A percentile compares a stretch with the other conserved stretches of the same genome.
These are phyloP conservation scores for Boletus bicolor DNA, from an alignment of 768 basidiomycete genomes.

Conservation along the genomic window DNA sequence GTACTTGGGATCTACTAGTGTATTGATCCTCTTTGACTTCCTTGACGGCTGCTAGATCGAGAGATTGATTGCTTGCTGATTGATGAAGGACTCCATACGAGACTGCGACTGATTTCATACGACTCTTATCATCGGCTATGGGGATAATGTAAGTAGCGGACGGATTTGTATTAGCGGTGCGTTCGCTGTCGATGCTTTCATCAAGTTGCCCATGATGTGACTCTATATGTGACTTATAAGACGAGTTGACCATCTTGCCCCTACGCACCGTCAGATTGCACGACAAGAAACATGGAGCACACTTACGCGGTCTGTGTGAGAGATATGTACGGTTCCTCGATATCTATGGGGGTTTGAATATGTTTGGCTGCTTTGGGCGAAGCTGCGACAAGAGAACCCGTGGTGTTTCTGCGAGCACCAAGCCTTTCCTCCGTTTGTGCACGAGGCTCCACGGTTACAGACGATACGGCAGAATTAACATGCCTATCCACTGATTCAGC, in stretches of 20 bases:
- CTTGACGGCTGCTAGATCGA: not conserved
- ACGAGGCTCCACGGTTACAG: not conserved
- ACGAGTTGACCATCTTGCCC: not conserved
- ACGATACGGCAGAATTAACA: not conserved
- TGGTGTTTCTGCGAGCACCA: not conserved
- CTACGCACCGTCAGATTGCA: conserved; percentile 2
- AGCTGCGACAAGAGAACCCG: not conserved
- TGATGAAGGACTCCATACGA: not conserved
- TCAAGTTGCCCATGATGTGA: not conserved
- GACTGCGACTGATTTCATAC: not conserved
- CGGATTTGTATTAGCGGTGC: not conserved
- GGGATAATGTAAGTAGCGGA: not conserved
- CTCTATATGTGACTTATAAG: not conserved
- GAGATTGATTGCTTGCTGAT: not conserved
- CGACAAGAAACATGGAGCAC: not conserved
- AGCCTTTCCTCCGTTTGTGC: not conserved
- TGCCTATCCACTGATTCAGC: not conserved
- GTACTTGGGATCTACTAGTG: not conserved
- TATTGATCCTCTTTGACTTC: not conserved
- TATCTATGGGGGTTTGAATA: not conserved
- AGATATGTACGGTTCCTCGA: not conserved
- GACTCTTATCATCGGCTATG: not conserved
- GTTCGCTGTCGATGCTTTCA: not conserved
- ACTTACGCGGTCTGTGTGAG: conserved; percentile 1
- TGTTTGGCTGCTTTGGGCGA: not conserved